phyloP scores from a whole-genome alignment of 208 protist species.

The Zelonia costaricensis region DNA sequence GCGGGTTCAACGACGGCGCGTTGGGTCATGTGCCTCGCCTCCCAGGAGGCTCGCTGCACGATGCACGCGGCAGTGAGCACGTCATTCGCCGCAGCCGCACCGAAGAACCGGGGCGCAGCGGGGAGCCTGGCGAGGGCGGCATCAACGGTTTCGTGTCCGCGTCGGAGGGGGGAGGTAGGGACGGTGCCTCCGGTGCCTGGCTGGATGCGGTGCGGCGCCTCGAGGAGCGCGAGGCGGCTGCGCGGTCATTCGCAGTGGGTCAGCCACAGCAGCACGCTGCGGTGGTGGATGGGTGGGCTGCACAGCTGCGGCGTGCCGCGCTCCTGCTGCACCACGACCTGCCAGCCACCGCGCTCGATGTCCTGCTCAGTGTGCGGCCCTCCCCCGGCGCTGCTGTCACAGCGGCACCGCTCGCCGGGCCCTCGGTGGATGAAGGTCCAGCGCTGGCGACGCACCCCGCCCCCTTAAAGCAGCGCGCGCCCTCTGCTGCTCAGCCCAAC shows the following conservation, averaged over 20 bases:
- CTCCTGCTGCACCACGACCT: constrained; percentile 28
- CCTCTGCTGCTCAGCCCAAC: neutral
- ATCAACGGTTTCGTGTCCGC: too few species aligned
- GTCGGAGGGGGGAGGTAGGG: too few species aligned
- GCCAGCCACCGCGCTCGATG: constrained; percentile 29
- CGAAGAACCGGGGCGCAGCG: too few species aligned
- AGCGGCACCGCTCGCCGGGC: too few species aligned
- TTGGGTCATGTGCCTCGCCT: too few species aligned
- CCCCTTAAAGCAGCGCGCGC: too few species aligned
- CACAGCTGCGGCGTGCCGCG: constrained; percentile 25
- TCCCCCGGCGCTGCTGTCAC: neutral
- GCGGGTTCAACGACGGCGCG: neutral
- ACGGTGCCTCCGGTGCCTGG: constrained; percentile 7
- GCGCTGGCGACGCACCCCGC: too few species aligned
- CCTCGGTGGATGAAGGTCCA: too few species aligned
- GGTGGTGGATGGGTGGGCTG: constrained; percentile 15
- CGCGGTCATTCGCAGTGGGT: neutral
- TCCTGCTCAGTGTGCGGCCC: constrained; percentile 25
- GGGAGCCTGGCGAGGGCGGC: too few species aligned
- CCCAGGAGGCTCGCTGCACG: too few species aligned
- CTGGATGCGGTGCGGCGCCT: constrained; percentile 9
- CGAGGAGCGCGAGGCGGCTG: constrained; percentile 13
- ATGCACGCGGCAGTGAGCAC: neutral
- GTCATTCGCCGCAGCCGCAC: constrained; percentile 1
- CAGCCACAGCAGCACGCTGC: neutral